Evolutionary conservation across 441 rosid species (phyloP), one percentile per base, ranked within the genome.

Genomic region (Adansonia rubrostipa): DNA sequence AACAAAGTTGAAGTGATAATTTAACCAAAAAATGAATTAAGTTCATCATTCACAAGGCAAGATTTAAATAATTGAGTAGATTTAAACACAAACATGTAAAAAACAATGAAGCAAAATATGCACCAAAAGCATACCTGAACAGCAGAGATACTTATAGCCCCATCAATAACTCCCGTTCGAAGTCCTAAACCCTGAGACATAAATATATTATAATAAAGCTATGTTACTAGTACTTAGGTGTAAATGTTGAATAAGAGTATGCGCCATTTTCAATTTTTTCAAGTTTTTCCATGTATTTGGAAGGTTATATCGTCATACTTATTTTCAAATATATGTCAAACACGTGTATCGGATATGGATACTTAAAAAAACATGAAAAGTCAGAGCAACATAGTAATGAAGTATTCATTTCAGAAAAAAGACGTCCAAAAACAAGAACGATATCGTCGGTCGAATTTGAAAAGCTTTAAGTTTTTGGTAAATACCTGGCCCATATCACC

Each of bases 401-500:
- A 81, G 54, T n/a, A 53, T 17, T 6, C 1, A 9, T 44, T 60
- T 11, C 17, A 24, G 44, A 70, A 48, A 71, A 14, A 20, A 0
- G 10, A 24, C 3, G 8, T 40, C 47, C 0, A 6, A 28, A 24
- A 28, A 71, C 71, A 64, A 44, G 24, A 15, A 42, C 9, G 0
- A 11, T 22, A 50, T 13, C 9, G 14, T 50, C 58, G 4, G 3
- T 6, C 17, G 48, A 6, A 24, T 13, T 48, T 0, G 45, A 48
- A 70, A 24, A 50, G 15, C 40, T 50, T 48, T 7, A 15, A 50
- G 22, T 14, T 50, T n/a, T 28, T 53, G n/a, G 78, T n/a, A 22
- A 1, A 72, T 72, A 95, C 97, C 97, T 93, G 98, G 24, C 99
- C 99, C 99, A 93, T 92, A 85, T 95, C 99, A 45, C 91, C 91